Base-by-base conservation (phyloP, 805 yeast species). In the Monosporozyma siamensis region DNA sequence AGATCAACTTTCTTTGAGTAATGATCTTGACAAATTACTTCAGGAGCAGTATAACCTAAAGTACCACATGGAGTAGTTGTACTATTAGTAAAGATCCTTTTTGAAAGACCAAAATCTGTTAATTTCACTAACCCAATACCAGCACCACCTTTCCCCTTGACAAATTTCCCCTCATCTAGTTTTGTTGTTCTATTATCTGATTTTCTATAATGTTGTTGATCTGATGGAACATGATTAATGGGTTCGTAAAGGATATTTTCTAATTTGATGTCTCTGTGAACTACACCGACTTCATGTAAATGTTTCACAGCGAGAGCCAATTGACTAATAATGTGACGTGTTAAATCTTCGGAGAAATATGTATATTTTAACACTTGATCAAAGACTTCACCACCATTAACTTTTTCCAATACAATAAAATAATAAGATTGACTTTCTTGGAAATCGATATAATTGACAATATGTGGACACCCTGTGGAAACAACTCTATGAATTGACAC, bases 61-160 rank as follows among this genome's bases (percentile, higher is more conserved):
- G 98, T 92, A 40, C 98, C 98, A 66, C 98, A 92, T 0, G 98
- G 98, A 0, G 98, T 92, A 72, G 87, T 86, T 18, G 97, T 85
- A 53, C 83, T 84, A 38, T 80, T 75, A 54, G 82, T 84, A 80
- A 88, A 82, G 25, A 90, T 78, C 56, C 88, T 85, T 63, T 92
- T 92, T 3, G 95, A 86, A 15, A 92, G 68, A 0, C 98, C 98
- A 65, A 92, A 92, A 63, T 92, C 98, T 1, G 97, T 97, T 41
- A 92, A 68, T 61, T 90, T 90, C 26, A 92, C 88, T 12, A 67
- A 53, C 7, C 97, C 98, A 51, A 92, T 82, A 12, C 89, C 85
- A 42, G 96, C 98, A 38, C 94, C 95, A 26, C 98, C 98, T 15
- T 83, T 66, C 10, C 84, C 85, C 4, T 82, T 80, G 8, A 63